Percentiles rank a stretch among this genome's conserved stretches.
These are phyloP conservation scores for Microcera coccophila DNA, from an alignment of 2,329 filamentous ascomycete genomes.

Conservation along the genomic window DNA sequence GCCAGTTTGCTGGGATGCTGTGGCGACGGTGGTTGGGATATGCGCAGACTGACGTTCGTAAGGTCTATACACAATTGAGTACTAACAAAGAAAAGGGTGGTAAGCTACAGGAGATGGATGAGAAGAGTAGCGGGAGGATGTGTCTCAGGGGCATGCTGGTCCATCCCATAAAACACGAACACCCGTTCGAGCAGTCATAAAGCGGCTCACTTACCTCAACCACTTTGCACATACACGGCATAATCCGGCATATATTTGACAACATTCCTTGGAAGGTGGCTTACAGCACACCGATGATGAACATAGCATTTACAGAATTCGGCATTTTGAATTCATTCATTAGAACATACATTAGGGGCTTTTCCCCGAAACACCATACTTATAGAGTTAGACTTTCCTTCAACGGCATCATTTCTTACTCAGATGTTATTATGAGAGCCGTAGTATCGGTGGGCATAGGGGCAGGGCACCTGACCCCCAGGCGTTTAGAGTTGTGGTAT, in stretches of 20 bases:
- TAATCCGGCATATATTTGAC: background rate
- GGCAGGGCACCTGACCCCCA: too few relatives aligned
- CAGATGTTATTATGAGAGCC: too few relatives aligned
- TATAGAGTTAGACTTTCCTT: too few relatives aligned
- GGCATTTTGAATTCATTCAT: too few relatives aligned
- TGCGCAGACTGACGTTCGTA: constrained; percentile 48
- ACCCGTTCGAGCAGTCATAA: constrained; percentile 41
- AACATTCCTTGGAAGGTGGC: background rate
- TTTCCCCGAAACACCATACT: too few relatives aligned
- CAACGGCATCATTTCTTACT: too few relatives aligned
- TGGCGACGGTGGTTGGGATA: constrained; percentile 75
- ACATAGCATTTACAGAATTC: too few relatives aligned
- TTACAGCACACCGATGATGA: background rate
- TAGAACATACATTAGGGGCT: too few relatives aligned
- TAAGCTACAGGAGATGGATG: constrained; percentile 45
- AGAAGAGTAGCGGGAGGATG: constrained; percentile 58
- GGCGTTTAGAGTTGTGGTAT: too few relatives aligned
- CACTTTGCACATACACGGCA: background rate
- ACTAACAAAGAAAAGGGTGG: constrained; percentile 49
- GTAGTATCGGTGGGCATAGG: too few relatives aligned
- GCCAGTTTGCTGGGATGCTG: constrained; percentile 69
- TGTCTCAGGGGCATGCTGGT: constrained; percentile 76
- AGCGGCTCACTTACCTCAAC: background rate
- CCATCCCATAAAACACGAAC: constrained; percentile 73
- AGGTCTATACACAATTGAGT: constrained; percentile 46